A percentile compares a stretch with the other conserved stretches of the same genome.
These are phyloP conservation scores for Pterocarpus santalinus DNA, from an alignment of 306 rosid genomes.

Conservation along the genomic window DNA sequence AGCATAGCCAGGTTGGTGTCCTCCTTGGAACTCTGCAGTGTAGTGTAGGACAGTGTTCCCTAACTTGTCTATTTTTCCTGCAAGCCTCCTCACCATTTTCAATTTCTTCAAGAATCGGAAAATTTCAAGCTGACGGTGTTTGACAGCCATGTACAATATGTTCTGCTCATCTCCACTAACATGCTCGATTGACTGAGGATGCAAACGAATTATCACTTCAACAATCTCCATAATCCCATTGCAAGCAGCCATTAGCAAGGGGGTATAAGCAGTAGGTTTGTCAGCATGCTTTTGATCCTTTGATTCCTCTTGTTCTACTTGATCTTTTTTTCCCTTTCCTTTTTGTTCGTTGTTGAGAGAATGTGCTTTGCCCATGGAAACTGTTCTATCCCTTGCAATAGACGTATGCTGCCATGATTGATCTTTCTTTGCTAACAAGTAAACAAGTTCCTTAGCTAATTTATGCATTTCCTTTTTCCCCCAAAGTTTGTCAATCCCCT, in stretches of 20 bases:
- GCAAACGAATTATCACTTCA: no score
- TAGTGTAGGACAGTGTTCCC: conserved; percentile 52
- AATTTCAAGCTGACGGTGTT: conserved; percentile 46
- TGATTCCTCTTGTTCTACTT: background rate
- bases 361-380: conserved; percentile 36
- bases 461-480: conserved; percentile 49
- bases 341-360: background rate
- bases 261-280: conserved; percentile 35
- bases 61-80: conserved; percentile 46
- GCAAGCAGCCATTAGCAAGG: conserved; percentile 59
- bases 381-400: conserved; percentile 37
- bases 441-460: conserved; percentile 40
- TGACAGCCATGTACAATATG: conserved; percentile 23
- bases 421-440: conserved; percentile 14
- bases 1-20: no score
- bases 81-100: conserved; percentile 42
- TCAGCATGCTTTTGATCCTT: background rate
- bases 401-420: conserved; percentile 39
- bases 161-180: no score
- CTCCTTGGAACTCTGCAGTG: conserved; percentile 48
- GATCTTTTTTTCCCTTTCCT: background rate
- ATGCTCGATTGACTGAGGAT: no score
- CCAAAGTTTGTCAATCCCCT: conserved; percentile 51
- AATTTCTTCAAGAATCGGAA: conserved; percentile 41
- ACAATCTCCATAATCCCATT: no score